phyloP scores from a whole-genome alignment of 164 flowering plant genomes.

The Magnolia changhungtana region DNA sequence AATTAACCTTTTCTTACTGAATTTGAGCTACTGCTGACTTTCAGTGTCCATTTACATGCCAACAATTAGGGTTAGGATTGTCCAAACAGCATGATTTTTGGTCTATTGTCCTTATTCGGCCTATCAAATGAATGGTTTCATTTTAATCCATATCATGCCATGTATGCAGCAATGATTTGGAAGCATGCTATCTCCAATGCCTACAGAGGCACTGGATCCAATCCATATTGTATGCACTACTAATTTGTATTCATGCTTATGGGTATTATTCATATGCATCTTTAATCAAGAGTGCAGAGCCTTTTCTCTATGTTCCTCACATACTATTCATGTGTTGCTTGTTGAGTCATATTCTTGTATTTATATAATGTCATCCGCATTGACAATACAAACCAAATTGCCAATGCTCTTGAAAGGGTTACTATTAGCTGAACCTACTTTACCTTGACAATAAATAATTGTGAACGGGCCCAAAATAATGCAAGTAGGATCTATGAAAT shows the following conservation, averaged over 20 bases:
- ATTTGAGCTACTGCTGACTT: too few relatives aligned
- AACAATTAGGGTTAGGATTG: too few relatives aligned
- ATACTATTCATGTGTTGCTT: neutral
- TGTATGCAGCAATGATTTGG: too few relatives aligned
- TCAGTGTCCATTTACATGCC: too few relatives aligned
- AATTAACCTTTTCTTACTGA: too few relatives aligned
- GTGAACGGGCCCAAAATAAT: neutral
- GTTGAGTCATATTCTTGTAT: neutral
- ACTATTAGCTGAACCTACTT: neutral
- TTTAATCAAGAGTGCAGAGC: neutral
- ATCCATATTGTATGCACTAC: neutral
- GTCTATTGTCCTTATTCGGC: too few relatives aligned
- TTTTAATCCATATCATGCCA: too few relatives aligned
- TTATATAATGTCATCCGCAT: neutral
- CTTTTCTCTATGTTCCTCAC: neutral
- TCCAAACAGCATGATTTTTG: too few relatives aligned
- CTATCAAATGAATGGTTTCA: too few relatives aligned
- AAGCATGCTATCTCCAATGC: neutral
- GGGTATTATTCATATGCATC: neutral
- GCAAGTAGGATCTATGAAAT: neutral
- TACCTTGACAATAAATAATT: neutral
- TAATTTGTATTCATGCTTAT: neutral
- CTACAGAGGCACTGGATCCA: neutral
- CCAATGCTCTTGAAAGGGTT: neutral
- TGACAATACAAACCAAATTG: neutral